phyloP scores from a whole-genome alignment of 345 rosid genomes.

The Gossypium ekmanianum region DNA sequence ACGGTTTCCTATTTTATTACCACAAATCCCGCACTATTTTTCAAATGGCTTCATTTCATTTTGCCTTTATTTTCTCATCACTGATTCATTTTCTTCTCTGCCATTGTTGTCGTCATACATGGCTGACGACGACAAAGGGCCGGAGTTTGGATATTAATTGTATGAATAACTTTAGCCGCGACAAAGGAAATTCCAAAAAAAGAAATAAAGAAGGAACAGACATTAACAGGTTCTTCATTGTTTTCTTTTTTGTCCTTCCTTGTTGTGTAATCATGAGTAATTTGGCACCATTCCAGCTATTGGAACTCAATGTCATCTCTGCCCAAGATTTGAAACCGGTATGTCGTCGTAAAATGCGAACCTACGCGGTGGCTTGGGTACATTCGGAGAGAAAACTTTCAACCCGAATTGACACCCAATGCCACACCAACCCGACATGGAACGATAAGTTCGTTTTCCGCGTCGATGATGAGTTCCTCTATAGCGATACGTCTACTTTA shows the following conservation, averaged over 20 bases:
- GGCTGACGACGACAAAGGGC: neutral
- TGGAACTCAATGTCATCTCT: slow-evolving; percentile 79
- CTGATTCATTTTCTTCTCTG: neutral
- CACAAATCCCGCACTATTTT: neutral
- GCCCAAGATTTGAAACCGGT: slow-evolving; percentile 66
- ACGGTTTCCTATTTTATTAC: neutral
- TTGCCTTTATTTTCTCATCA: slow-evolving; percentile 1
- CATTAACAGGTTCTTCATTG: neutral
- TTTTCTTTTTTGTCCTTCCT: neutral
- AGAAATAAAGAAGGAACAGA: neutral
- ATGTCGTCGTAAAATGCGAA: slow-evolving; percentile 66
- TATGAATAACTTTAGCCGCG: neutral
- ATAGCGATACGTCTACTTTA: slow-evolving; percentile 71
- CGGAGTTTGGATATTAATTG: neutral
- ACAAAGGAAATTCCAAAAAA: neutral
- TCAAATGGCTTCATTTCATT: neutral
- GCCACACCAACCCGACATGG: slow-evolving; percentile 78
- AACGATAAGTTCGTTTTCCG: slow-evolving; percentile 92
- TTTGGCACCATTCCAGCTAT: slow-evolving; percentile 57
- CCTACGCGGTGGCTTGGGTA: slow-evolving; percentile 90
- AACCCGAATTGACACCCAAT: slow-evolving; percentile 61
- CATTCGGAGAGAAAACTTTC: slow-evolving; percentile 71
- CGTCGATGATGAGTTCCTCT: slow-evolving; percentile 69
- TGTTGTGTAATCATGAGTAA: slow-evolving; percentile 27
- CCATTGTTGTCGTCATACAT: neutral